These are phyloP conservation scores for Styphnolobium japonicum DNA, from an alignment of 306 rosid species.

Conservation along the genomic window DNA sequence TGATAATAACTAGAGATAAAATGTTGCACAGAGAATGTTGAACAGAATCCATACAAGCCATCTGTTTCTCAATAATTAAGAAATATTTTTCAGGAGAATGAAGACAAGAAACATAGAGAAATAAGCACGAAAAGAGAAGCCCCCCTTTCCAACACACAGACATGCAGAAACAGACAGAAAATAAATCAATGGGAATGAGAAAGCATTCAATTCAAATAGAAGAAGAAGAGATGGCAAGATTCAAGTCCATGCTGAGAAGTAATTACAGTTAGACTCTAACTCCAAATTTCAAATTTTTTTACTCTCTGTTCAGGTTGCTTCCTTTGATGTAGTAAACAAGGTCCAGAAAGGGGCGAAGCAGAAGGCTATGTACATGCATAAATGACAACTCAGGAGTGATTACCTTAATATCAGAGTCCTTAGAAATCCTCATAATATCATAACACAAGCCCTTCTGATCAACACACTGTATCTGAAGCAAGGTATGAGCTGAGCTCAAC, in stretches of 20 bases:
- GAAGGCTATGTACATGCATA: background rate
- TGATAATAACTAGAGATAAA: background rate
- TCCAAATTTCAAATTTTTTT: background rate
- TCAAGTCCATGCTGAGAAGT: background rate
- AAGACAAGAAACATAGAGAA: no score
- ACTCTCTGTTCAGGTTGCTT: background rate
- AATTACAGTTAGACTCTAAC: background rate
- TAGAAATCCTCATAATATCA: slow-evolving; percentile 81
- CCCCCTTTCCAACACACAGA: background rate
- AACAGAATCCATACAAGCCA: no score
- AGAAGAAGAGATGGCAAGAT: no score
- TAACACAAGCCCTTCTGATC: slow-evolving; percentile 78
- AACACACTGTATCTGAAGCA: slow-evolving; percentile 77
- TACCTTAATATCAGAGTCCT: slow-evolving; percentile 84
- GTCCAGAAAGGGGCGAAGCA: background rate
- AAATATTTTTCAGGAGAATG: no score
- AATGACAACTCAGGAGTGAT: background rate
- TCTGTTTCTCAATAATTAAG: no score
- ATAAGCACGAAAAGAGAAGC: no score
- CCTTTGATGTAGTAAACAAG: background rate
- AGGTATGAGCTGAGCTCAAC: slow-evolving; percentile 71
- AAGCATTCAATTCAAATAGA: background rate
- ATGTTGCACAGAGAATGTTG: no score
- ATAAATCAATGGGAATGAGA: background rate
- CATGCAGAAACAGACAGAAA: background rate